Conservation (phyloP, 1,284 basidiomycete species). For the Tremellales sp. region DNA sequence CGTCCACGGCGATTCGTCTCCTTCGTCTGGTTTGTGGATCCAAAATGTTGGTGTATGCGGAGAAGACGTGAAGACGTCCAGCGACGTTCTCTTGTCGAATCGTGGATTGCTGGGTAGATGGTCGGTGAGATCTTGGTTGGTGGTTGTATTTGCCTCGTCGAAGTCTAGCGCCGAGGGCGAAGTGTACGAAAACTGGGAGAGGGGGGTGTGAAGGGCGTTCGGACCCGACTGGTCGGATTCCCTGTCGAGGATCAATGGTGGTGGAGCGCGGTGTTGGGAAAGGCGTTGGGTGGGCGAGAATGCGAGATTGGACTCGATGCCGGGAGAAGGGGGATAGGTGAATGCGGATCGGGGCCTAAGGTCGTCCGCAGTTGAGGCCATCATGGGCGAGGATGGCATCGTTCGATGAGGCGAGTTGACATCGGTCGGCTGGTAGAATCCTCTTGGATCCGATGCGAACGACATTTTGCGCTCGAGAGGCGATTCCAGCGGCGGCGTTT, state of each 20-base stretch:
- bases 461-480: background rate
- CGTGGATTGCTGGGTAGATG: constrained; percentile 14
- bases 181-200: constrained; percentile 8
- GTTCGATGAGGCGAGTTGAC: constrained; percentile 11
- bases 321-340: background rate
- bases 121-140: constrained; percentile 14
- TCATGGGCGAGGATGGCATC: no score
- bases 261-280: background rate
- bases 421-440: constrained; percentile 9
- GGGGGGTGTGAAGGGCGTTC: constrained; percentile 2
- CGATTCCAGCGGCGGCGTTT: background rate
- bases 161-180: constrained; percentile 17
- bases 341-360: background rate
- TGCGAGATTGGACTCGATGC: background rate
- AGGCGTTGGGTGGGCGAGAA: background rate
- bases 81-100: constrained; percentile 14
- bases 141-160: constrained; percentile 7
- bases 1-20: background rate
- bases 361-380: background rate
- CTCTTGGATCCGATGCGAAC: constrained; percentile 4
- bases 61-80: background rate
- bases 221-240: background rate
- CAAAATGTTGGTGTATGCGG: background rate
- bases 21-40: background rate
- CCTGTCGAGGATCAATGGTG: background rate